Base-by-base conservation (phyloP, 345 rosid species). In the Sisymbrium altissimum region DNA sequence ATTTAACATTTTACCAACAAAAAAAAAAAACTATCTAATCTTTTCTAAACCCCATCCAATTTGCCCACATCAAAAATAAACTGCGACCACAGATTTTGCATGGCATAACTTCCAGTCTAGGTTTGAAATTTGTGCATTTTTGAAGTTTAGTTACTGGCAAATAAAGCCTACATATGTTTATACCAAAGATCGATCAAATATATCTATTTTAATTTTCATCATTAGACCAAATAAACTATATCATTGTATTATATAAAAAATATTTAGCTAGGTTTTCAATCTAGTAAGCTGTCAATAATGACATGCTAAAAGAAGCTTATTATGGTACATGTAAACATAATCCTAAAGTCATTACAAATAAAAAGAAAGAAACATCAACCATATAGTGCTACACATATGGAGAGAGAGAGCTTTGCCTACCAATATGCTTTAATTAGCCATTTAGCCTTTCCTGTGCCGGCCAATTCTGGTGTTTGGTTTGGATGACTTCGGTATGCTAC, bases 401-500 rank as follows among this genome's bases (percentile, higher is more conserved):
- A 21, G 56, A 44, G 30, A 11, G 19, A 25, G 70, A 9, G 71
- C 15, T 6, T 64, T 55, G 32, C 70, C 77, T 62, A 66, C 67
- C 60, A 38, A 66, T 40, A 57, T 48, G 72, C 32, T 57, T 48
- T 57, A 48, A 50, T 21, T 50, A 50, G 73, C 55, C 55, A 46
- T 21, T 21, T 49, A 49, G 73, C 56, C 56, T 50, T 50, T 50
- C 15, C 15, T 50, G 67, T 68, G 79, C 61, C 48, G 79, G 74
- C 69, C 48, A 63, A 61, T 75, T 75, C 41, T 68, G 68, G 74
- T 75, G 59, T 56, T 73, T 40, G 64, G 56, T 75, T 75, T 50
- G 52, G 66, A 46, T 64, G 65, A 64, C 40, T 55, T 64, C 5
- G 54, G 55, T 50, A 59, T 9, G 41, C 68, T 50, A 59, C 72